A percentile compares a stretch with the other conserved stretches of the same genome.
phyloP scores from a whole-genome alignment of 2,329 filamentous ascomycete species.

The Penicillium palitans region DNA sequence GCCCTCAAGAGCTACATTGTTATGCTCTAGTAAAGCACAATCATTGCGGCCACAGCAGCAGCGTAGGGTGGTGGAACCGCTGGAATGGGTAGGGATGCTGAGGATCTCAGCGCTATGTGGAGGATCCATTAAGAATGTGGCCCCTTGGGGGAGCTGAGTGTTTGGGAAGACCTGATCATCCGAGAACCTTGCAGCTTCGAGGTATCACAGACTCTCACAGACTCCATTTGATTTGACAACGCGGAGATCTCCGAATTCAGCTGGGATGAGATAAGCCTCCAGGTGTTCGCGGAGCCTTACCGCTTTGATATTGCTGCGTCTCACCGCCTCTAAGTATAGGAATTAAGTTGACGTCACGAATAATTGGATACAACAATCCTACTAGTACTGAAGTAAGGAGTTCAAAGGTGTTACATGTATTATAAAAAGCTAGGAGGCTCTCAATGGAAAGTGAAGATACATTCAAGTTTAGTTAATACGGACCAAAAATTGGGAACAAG shows the following conservation, averaged over 20 bases:
- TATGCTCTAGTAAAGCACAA: conserved; percentile 79
- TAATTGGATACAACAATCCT: not conserved
- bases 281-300: not conserved
- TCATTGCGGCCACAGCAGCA: conserved; percentile 86
- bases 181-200: conserved; percentile 7
- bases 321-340: not conserved
- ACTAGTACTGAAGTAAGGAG: too few relatives aligned
- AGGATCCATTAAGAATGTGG: conserved; percentile 35
- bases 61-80: conserved; percentile 31
- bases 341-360: not conserved
- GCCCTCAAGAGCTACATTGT: conserved; percentile 72
- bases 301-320: not conserved
- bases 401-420: too few relatives aligned
- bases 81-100: conserved; percentile 37
- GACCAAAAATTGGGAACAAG: not conserved
- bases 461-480: not conserved
- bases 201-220: conserved; percentile 7
- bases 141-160: conserved; percentile 29
- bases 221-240: conserved; percentile 6
- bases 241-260: conserved; percentile 9
- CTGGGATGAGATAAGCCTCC: conserved; percentile 6
- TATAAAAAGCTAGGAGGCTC: not conserved
- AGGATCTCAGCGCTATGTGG: conserved; percentile 28
- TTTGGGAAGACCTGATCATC: conserved; percentile 12
- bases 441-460: not conserved